phyloP scores from a whole-genome alignment of 805 yeast species.

The Candida dajiaensis region DNA sequence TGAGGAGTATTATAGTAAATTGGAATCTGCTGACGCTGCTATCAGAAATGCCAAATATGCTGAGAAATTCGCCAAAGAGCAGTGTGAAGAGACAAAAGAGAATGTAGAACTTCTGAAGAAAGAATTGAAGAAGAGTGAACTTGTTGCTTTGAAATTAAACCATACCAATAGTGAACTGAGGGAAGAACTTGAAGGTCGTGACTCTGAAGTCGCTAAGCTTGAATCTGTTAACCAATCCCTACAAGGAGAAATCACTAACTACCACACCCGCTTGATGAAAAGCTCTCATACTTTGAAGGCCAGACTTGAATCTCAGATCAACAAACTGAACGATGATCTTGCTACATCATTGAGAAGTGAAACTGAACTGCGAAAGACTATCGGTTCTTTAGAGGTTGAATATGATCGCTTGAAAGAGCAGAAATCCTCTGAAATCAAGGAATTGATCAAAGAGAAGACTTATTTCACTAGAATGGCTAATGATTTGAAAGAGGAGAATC shows the following conservation, averaged over 20 bases:
- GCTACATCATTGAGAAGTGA: slow-evolving; percentile 54
- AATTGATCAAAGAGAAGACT: slow-evolving; percentile 36
- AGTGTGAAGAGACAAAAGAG: slow-evolving; percentile 45
- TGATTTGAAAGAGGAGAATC: slow-evolving; percentile 39
- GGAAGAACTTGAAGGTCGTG: slow-evolving; percentile 49
- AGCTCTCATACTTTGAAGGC: slow-evolving; percentile 36
- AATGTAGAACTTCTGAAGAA: slow-evolving; percentile 41
- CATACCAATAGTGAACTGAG: slow-evolving; percentile 46
- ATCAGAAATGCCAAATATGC: slow-evolving; percentile 57
- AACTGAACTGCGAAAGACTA: slow-evolving; percentile 56
- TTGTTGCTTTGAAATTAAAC: slow-evolving; percentile 46
- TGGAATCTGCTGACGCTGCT: slow-evolving; percentile 76
- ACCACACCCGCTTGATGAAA: slow-evolving; percentile 38
- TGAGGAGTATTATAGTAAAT: slow-evolving; percentile 63
- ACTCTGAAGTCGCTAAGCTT: slow-evolving; percentile 46
- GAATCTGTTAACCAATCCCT: slow-evolving; percentile 43
- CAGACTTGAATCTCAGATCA: slow-evolving; percentile 42
- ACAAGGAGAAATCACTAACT: slow-evolving; percentile 50
- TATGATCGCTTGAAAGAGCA: slow-evolving; percentile 47
- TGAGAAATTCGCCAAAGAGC: slow-evolving; percentile 47
- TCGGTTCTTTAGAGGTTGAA: slow-evolving; percentile 56
- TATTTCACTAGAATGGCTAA: slow-evolving; percentile 35
- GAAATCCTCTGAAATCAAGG: slow-evolving; percentile 29
- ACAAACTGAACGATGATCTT: slow-evolving; percentile 47
- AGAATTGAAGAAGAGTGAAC: slow-evolving; percentile 50